Percentiles rank a stretch among this genome's conserved stretches.
Conservation (phyloP, 2,329 filamentous ascomycete species). For the Alternaria incomplexa region DNA sequence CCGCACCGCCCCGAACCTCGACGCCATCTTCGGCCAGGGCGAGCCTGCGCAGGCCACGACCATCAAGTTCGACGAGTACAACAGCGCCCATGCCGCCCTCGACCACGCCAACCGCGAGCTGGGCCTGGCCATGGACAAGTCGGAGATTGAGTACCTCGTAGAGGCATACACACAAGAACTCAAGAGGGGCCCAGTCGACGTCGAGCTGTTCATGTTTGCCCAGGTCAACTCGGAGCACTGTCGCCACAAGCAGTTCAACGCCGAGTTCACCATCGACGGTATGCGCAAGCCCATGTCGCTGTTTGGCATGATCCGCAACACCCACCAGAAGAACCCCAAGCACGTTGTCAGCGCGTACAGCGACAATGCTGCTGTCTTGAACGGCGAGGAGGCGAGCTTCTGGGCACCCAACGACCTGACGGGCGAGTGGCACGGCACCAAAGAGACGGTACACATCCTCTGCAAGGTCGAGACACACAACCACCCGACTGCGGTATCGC, state of each 20-base stretch:
- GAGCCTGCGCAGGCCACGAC: constrained; percentile 70
- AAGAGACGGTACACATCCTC: constrained; percentile 85
- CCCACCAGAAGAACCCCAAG: constrained; percentile 76
- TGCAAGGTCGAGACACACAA: constrained; percentile 98
- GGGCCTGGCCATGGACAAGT: constrained; percentile 84
- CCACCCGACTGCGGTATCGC: constrained; percentile 94
- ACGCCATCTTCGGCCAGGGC: constrained; percentile 78
- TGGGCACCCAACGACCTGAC: constrained; percentile 90
- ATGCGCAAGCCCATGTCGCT: constrained; percentile 78
- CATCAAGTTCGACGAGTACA: constrained; percentile 71
- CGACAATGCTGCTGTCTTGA: constrained; percentile 93
- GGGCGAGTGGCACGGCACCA: constrained; percentile 85
- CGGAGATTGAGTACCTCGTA: constrained; percentile 94
- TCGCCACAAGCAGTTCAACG: constrained; percentile 91
- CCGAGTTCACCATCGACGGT: constrained; percentile 93
- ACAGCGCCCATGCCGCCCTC: constrained; percentile 72
- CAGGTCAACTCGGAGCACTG: constrained; percentile 99
- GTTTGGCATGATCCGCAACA: constrained; percentile 97
- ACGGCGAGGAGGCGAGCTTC: constrained; percentile 73
- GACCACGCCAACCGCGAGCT: constrained; percentile 82
- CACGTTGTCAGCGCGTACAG: constrained; percentile 95
- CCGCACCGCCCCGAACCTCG: constrained; percentile 69
- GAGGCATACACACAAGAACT: constrained; percentile 74
- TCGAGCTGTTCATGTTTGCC: constrained; percentile 99
- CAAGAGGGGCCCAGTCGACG: constrained; percentile 76